Evolutionary conservation across 257 asterid genomes (phyloP).

Genomic region (Plantago major): DNA sequence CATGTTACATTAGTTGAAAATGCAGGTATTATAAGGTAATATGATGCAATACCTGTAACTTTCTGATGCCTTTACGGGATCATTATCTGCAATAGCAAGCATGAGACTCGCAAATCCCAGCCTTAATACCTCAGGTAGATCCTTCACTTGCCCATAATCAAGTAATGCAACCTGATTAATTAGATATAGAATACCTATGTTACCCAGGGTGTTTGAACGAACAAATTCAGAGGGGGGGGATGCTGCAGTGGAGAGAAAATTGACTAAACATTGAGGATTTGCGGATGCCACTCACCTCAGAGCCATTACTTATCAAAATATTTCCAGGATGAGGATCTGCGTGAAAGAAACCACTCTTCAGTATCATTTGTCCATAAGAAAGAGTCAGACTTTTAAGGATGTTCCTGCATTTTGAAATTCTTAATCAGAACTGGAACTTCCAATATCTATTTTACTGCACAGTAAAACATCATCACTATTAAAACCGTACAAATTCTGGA

Average conservation of each 20-base stretch:
- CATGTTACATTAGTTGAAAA: neutral
- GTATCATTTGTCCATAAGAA: constrained; percentile 97
- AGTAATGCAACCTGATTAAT: constrained; percentile 80
- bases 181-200: constrained; percentile 3
- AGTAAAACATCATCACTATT: neutral
- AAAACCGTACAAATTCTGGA: too few relatives aligned
- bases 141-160: constrained; percentile 99
- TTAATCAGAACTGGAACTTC: constrained; percentile 17
- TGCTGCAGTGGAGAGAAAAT: constrained; percentile 2
- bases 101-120: constrained; percentile 88
- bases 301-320: constrained; percentile 88
- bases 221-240: neutral
- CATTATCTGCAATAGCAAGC: constrained; percentile 89
- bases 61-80: constrained; percentile 66
- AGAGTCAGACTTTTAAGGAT: constrained; percentile 84
- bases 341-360: constrained; percentile 94
- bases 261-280: constrained; percentile 11
- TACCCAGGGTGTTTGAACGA: constrained; percentile 2
- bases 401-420: constrained; percentile 49
- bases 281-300: constrained; percentile 54
- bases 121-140: constrained; percentile 82
- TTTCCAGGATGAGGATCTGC: constrained; percentile 99
- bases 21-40: too few relatives aligned
- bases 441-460: neutral
- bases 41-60: constrained; percentile 69